These are phyloP conservation scores for Didymella exigua DNA, from an alignment of 2,329 filamentous ascomycete genomes.

Conservation along the genomic window DNA sequence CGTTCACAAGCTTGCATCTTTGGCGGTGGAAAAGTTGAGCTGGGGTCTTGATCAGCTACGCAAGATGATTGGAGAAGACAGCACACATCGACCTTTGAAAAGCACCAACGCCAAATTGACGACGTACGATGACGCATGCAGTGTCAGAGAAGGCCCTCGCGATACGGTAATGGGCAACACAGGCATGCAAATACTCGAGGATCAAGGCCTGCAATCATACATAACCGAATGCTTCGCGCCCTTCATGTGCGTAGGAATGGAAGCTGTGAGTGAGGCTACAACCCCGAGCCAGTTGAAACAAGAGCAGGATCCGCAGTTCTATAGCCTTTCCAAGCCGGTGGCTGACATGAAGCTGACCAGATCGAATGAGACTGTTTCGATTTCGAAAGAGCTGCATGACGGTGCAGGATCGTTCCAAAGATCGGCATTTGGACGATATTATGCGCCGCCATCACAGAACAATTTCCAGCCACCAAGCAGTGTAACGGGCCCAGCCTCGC, in stretches of 20 bases:
- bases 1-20: slow-evolving; percentile 53
- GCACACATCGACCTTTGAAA: slow-evolving; percentile 7
- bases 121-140: slow-evolving; percentile 21
- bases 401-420: slow-evolving; percentile 19
- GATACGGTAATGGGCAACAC: slow-evolving; percentile 55
- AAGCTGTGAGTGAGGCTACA: slow-evolving; percentile 9
- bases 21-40: slow-evolving; percentile 52
- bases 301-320: slow-evolving; percentile 19
- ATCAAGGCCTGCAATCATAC: slow-evolving; percentile 51
- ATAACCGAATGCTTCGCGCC: slow-evolving; percentile 42
- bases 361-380: slow-evolving; percentile 3
- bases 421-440: slow-evolving; percentile 29
- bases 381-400: slow-evolving; percentile 21
- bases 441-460: slow-evolving; percentile 24
- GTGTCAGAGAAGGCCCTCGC: slow-evolving; percentile 20
- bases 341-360: slow-evolving; percentile 8
- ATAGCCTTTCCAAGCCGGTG: slow-evolving; percentile 19
- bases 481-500: slow-evolving; percentile 30
- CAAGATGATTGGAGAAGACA: slow-evolving; percentile 18
- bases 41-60: slow-evolving; percentile 35
- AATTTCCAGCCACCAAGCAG: slow-evolving; percentile 27
- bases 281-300: slow-evolving; percentile 11
- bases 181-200: slow-evolving; percentile 56
- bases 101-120: slow-evolving; percentile 13
- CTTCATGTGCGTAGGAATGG: slow-evolving; percentile 36